Percentiles rank a stretch among this genome's conserved stretches.
These are phyloP conservation scores for Aspergillus campestris DNA, from an alignment of 495 filamentous ascomycete genomes.

Conservation along the genomic window DNA sequence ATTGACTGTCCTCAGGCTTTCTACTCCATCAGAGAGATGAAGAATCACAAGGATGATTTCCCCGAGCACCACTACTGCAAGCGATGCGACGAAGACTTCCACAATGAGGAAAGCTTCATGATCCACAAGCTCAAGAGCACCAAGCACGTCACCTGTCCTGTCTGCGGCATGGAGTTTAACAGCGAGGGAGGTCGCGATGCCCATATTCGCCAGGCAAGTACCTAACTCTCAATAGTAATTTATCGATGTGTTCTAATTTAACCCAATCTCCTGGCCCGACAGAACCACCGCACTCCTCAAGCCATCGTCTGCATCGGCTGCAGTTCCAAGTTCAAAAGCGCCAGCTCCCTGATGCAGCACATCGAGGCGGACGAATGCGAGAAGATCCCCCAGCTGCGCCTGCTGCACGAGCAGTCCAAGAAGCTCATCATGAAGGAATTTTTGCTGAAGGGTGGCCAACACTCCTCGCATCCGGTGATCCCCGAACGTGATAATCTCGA, in stretches of 20 bases:
- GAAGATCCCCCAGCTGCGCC: constrained; percentile 16
- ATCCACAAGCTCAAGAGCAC: constrained; percentile 32
- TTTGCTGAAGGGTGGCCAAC: constrained; percentile 5
- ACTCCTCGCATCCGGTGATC: neutral
- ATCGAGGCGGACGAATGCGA: constrained; percentile 41
- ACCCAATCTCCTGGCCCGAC: neutral
- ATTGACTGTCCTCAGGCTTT: constrained; percentile 56
- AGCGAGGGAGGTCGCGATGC: constrained; percentile 33
- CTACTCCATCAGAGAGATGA: constrained; percentile 34
- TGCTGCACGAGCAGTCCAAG: constrained; percentile 29
- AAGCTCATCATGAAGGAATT: constrained; percentile 27
- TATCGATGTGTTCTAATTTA: neutral
- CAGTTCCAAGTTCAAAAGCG: constrained; percentile 30
- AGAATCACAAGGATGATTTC: constrained; percentile 35
- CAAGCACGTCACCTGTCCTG: constrained; percentile 39
- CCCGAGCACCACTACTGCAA: constrained; percentile 43
- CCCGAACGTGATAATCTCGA: constrained; percentile 3
- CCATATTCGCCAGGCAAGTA: constrained; percentile 40
- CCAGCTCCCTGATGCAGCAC: constrained; percentile 38
- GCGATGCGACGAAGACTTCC: constrained; percentile 42
- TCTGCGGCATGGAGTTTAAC: constrained; percentile 45
- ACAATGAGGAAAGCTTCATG: constrained; percentile 29
- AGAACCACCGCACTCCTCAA: constrained; percentile 37
- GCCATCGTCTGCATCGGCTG: constrained; percentile 42
- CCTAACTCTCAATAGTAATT: neutral